Percentiles rank a stretch among this genome's conserved stretches.
Conservation (phyloP, 2,329 filamentous ascomycete genomes). For the Alternaria sp. region DNA sequence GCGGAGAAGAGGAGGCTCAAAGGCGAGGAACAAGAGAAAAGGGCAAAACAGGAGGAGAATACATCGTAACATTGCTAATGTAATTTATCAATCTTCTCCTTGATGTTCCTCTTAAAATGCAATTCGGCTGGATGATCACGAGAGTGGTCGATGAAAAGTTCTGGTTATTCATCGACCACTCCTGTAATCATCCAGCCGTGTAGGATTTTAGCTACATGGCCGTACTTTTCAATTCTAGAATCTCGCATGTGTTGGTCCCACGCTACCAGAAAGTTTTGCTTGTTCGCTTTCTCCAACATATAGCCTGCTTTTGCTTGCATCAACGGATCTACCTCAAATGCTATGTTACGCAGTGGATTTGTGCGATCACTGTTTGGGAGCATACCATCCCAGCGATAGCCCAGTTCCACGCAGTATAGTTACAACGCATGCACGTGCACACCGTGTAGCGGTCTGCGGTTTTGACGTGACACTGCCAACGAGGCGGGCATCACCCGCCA, state of each 20-base stretch:
- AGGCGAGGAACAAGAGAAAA: constrained; percentile 2
- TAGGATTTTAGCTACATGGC: background rate
- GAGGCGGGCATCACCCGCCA: background rate
- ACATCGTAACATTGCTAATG: background rate
- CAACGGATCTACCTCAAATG: background rate
- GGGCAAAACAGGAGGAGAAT: background rate
- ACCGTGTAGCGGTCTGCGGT: background rate
- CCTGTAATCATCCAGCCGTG: too few relatives aligned
- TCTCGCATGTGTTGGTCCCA: background rate
- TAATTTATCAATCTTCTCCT: background rate
- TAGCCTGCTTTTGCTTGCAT: background rate
- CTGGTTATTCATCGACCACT: too few relatives aligned
- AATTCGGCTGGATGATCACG: too few relatives aligned
- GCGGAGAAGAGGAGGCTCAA: constrained; percentile 23
- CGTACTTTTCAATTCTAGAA: background rate
- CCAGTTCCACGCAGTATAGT: background rate
- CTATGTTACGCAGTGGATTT: background rate
- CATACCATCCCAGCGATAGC: background rate
- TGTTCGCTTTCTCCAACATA: background rate
- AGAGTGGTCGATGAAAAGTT: too few relatives aligned
- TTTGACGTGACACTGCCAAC: background rate
- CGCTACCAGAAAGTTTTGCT: background rate
- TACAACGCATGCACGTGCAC: background rate
- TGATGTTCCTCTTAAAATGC: too few relatives aligned
- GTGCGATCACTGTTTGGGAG: background rate